Percentiles rank a stretch among this genome's conserved stretches.
Conservation (phyloP, 352 stramenopile species). For the Globisporangium polare region DNA sequence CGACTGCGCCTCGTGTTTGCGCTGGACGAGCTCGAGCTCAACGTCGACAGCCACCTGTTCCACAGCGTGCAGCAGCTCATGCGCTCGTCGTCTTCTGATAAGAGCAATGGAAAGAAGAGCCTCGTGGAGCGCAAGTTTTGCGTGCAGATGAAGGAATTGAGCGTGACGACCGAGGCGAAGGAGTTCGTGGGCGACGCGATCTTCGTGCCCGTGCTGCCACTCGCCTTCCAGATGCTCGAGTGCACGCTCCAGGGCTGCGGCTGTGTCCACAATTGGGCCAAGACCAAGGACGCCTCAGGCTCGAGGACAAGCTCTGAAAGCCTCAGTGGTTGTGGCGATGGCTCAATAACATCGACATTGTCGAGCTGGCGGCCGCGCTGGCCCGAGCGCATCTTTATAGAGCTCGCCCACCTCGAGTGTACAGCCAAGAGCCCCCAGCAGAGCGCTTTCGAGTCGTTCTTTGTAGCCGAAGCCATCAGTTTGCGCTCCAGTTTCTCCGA, state of each 20-base stretch:
- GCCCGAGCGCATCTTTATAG: slow-evolving; percentile 40
- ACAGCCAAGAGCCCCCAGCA: slow-evolving; percentile 12
- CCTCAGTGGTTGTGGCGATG: not conserved
- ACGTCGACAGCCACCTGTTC: slow-evolving; percentile 34
- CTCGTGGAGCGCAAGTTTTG: slow-evolving; percentile 21
- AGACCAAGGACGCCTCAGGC: not conserved
- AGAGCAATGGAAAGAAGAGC: not conserved
- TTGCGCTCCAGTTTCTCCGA: slow-evolving; percentile 55
- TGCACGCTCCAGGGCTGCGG: slow-evolving; percentile 56
- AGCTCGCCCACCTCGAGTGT: slow-evolving; percentile 31
- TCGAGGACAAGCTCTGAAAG: not conserved
- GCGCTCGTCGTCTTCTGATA: not conserved
- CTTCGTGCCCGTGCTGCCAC: slow-evolving; percentile 57
- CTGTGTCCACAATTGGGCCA: slow-evolving; percentile 25
- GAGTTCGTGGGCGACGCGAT: slow-evolving; percentile 59
- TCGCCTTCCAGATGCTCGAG: slow-evolving; percentile 73
- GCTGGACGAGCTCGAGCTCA: slow-evolving; percentile 51
- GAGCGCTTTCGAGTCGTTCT: slow-evolving; percentile 20
- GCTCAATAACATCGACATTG: not conserved
- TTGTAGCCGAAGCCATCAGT: slow-evolving; percentile 32
- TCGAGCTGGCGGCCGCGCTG: slow-evolving; percentile 8
- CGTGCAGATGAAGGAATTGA: slow-evolving; percentile 29
- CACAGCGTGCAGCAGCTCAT: slow-evolving; percentile 31
- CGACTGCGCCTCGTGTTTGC: slow-evolving; percentile 36
- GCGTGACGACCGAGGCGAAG: slow-evolving; percentile 57